Evolutionary conservation across 2,329 filamentous ascomycete genomes (phyloP).

Genomic region (Aspergillus ustus): DNA sequence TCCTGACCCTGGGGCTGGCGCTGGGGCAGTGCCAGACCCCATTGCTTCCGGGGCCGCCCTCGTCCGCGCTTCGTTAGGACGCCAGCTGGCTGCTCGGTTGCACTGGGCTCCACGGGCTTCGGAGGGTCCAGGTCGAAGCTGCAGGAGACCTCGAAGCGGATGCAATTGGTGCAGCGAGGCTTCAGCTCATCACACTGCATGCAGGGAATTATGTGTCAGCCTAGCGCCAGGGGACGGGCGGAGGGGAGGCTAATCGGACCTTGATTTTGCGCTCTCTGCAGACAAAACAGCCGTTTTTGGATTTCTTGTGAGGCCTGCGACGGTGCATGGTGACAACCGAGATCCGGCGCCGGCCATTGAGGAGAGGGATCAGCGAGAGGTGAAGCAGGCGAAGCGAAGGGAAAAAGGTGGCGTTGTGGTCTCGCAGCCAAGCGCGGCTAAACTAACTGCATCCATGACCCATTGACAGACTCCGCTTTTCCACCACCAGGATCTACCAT

Average conservation of each 20-base stretch:
- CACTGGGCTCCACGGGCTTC: background rate
- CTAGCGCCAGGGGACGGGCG: no score
- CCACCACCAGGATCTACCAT: no score
- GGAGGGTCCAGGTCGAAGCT: background rate
- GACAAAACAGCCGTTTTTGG: background rate
- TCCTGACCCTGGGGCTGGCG: no score
- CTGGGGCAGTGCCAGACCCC: background rate
- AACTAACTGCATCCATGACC: no score
- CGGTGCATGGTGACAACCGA: background rate
- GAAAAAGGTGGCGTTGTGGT: no score
- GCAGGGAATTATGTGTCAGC: no score
- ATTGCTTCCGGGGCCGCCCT: background rate
- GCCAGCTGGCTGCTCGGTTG: background rate
- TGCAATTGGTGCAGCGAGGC: background rate
- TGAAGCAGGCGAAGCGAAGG: no score
- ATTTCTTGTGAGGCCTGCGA: background rate
- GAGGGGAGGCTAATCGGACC: background rate
- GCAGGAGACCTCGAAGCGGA: background rate
- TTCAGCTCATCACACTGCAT: background rate
- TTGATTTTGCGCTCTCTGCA: background rate
- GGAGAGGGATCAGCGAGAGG: no score
- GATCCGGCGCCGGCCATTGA: no score
- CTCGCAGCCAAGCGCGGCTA: no score
- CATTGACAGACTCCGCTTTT: no score
- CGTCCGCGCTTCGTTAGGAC: background rate